Evolutionary conservation across 2,329 filamentous ascomycete genomes (phyloP).

Genomic region (Mycosphaerella sp.): DNA sequence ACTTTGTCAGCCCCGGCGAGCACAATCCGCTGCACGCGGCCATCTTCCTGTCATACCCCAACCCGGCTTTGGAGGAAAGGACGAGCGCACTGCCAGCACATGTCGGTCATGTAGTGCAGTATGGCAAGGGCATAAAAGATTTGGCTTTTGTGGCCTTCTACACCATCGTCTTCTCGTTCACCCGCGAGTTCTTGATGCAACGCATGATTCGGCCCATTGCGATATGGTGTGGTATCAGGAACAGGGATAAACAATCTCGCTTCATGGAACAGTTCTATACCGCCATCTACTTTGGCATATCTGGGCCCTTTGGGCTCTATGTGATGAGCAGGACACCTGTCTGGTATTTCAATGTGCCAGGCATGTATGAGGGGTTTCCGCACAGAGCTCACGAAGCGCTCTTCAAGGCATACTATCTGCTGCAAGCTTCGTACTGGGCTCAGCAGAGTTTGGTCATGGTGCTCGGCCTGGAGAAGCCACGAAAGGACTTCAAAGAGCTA

Average conservation of each 20-base stretch:
- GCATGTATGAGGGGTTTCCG: conserved; percentile 85
- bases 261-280: conserved; percentile 98
- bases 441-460: conserved; percentile 87
- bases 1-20: conserved; percentile 67
- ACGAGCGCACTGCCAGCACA: conserved; percentile 43
- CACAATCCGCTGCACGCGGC: conserved; percentile 74
- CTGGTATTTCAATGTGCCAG: conserved; percentile 90
- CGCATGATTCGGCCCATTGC: conserved; percentile 74
- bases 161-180: conserved; percentile 82
- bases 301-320: conserved; percentile 78
- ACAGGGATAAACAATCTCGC: conserved; percentile 71
- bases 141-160: conserved; percentile 86
- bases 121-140: conserved; percentile 84
- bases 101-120: conserved; percentile 49
- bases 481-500: conserved; percentile 92
- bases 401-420: conserved; percentile 95
- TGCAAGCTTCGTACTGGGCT: conserved; percentile 91
- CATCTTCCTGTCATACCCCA: conserved; percentile 83
- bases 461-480: conserved; percentile 81
- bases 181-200: conserved; percentile 94
- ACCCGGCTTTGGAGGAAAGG: conserved; percentile 38
- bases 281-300: conserved; percentile 77
- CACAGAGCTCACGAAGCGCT: conserved; percentile 70
- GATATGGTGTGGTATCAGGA: conserved; percentile 60
- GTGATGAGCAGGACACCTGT: conserved; percentile 88